Evolutionary conservation across 2,329 filamentous ascomycete species (phyloP), one percentile per base, ranked within the genome.

Genomic region (Metarhizium guizhouense): DNA sequence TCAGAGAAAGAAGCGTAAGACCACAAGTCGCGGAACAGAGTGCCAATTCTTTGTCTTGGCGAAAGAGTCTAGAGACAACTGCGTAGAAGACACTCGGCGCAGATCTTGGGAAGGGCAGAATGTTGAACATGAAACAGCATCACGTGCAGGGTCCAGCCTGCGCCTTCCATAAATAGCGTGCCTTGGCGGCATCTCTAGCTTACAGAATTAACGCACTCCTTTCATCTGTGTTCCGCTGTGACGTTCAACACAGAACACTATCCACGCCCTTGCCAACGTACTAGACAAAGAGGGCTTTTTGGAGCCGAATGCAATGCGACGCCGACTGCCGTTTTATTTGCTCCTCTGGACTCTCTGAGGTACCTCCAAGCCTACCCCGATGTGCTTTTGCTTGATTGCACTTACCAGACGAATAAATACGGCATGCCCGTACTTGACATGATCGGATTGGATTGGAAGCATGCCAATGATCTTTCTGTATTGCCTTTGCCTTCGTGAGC

Each of bases 391-490:
- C n/a, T n/a, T n/a, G n/a, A n/a, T n/a, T 64, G 56, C 42, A 64
- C 59, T 25, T 63, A 64, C 29, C 63, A 64, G 51, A 63, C 60
- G 8, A 63, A 63, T 40, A 62, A 61, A 42, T 57, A 60, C 18
- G 25, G 14, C 1, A 64, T 63, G 57, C 58, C 55, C n/a, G 55
- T 64, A 4, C 54, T 63, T n/a, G 56, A 63, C 56, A 62, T 63
- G 6, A 13, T 38, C 13, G 34, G 25, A 55, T 62, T 49, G 54
- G 59, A 5, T 57, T 64, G 48, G 51, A 63, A 53, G 50, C 58
- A 40, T 62, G 53, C 43, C 20, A 62, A 45, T 54, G 57, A 4
- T 60, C 57, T 4, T 64, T 62, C 45, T 64, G 54, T 54, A 63
- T 63, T 40, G 55, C 58, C 10, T 64, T 63, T 55, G 59, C 56